Percentiles rank a stretch among this genome's conserved stretches.
Conservation (phyloP, 2,329 filamentous ascomycete species). For the Uncinocarpus reesii region DNA sequence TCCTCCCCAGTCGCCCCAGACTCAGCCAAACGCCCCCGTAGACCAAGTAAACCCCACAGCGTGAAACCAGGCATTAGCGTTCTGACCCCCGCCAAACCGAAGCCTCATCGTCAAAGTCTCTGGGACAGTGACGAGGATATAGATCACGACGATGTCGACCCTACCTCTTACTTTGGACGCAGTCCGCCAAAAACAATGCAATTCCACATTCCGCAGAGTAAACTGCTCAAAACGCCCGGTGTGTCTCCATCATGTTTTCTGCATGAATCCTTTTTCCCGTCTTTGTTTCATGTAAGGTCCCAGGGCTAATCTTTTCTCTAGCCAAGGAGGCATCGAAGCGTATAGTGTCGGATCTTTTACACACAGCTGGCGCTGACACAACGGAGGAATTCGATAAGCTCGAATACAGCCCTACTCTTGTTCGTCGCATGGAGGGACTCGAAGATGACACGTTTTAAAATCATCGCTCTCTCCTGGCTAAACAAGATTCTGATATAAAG, state of each 20-base stretch:
- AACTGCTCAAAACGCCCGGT: slow-evolving; percentile 42
- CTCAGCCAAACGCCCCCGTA: slow-evolving; percentile 27
- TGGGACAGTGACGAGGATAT: slow-evolving; percentile 68
- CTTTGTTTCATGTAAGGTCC: neutral
- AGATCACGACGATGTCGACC: slow-evolving; percentile 47
- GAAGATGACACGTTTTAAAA: slow-evolving; percentile 41
- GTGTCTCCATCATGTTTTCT: slow-evolving; percentile 13
- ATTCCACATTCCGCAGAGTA: slow-evolving; percentile 42
- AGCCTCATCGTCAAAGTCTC: slow-evolving; percentile 23
- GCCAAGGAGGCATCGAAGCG: slow-evolving; percentile 42
- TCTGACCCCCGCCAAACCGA: slow-evolving; percentile 55
- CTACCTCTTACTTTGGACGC: slow-evolving; percentile 55
- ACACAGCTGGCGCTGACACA: slow-evolving; percentile 32
- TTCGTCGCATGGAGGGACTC: slow-evolving; percentile 32
- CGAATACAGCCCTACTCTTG: slow-evolving; percentile 37
- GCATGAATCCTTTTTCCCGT: neutral
- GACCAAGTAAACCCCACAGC: slow-evolving; percentile 44
- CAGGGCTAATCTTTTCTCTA: slow-evolving; percentile 18
- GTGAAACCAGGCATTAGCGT: slow-evolving; percentile 75
- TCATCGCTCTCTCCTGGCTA: neutral
- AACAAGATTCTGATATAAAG: no score
- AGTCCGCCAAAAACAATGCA: slow-evolving; percentile 73
- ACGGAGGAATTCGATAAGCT: slow-evolving; percentile 28
- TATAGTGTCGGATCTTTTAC: slow-evolving; percentile 40
- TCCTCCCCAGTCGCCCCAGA: slow-evolving; percentile 51